Evolutionary conservation across 2,329 filamentous ascomycete genomes (phyloP), one percentile per base, ranked within the genome.

Genomic region (Fusarium sp.): DNA sequence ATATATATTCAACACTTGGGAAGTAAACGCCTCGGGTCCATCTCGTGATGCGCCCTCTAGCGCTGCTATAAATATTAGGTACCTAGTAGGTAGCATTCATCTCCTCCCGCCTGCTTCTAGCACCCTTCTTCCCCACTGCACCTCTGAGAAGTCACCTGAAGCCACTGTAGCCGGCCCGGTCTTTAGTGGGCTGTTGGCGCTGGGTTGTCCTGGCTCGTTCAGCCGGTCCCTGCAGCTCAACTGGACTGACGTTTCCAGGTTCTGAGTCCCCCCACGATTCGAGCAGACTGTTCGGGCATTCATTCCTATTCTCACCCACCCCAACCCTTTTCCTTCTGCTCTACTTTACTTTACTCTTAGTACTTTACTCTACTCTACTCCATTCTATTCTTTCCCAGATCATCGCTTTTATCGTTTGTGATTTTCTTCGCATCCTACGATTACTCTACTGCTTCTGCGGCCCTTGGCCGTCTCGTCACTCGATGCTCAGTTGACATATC

Each of bases 401-500:
- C 41, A 38, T 41, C 47, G 13, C 21, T 33, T 9, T 32, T 38
- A 31, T 57, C 36, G 41, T 47, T 47, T 25, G 4, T 19, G 23
- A 27, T 44, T 21, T 21, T 32, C 14, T 39, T 33, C n/a, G 33
- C 19, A 21, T 43, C 13, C 15, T 46, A 35, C 17, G 21, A 50
- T 29, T 27, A 36, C 17, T 49, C 38, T 32, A 23, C 31, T 37
- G 33, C 50, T 15, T 45, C 36, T 65, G 45, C 43, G 61, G 61
- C 59, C 59, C 31, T 44, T 61, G 54, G 56, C 63, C 57, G 62
- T 46, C 17, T 37, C 43, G 9, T 32, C 51, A 41, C 48, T 65
- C 61, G 48, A 70, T 70, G 68, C 66, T 49, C 36, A 60, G 60
- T 69, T 70, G 68, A 70, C 64, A 55, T 65, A 66, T 52, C 68